Evolutionary conservation across 805 yeast species (phyloP).

Genomic region (Metschnikowia picachoensis): DNA sequence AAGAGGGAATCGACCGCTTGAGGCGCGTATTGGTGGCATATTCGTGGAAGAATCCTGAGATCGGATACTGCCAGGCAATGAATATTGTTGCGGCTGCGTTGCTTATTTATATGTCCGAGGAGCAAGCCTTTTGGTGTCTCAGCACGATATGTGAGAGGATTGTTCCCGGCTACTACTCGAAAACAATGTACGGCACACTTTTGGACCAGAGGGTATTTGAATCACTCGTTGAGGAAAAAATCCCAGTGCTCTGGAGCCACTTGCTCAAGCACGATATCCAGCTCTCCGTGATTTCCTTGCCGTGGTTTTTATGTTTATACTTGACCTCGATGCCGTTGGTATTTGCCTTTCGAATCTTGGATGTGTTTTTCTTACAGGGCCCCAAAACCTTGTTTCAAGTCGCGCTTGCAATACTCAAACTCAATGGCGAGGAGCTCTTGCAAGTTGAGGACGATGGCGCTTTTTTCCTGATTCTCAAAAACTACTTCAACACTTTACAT

Average conservation of each 20-base stretch:
- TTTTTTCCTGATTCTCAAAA: slow-evolving; percentile 79
- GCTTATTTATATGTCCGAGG: slow-evolving; percentile 85
- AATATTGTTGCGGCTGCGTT: slow-evolving; percentile 84
- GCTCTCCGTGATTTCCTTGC: slow-evolving; percentile 85
- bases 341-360: slow-evolving; percentile 87
- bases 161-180: slow-evolving; percentile 94
- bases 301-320: slow-evolving; percentile 92
- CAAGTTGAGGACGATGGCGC: slow-evolving; percentile 87
- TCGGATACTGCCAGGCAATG: slow-evolving; percentile 99
- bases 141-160: slow-evolving; percentile 74
- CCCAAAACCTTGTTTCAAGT: slow-evolving; percentile 87
- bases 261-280: slow-evolving; percentile 78
- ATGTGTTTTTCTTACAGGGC: slow-evolving; percentile 86
- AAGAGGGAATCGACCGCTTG: slow-evolving; percentile 79
- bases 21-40: slow-evolving; percentile 89
- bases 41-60: slow-evolving; percentile 95
- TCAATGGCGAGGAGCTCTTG: slow-evolving; percentile 81
- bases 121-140: slow-evolving; percentile 94
- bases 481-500: slow-evolving; percentile 73
- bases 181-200: slow-evolving; percentile 95
- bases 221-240: slow-evolving; percentile 77
- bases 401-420: slow-evolving; percentile 82
- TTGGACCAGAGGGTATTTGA: slow-evolving; percentile 94
- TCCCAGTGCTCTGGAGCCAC: slow-evolving; percentile 88
- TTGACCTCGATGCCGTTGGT: slow-evolving; percentile 92